phyloP scores from a whole-genome alignment of 768 basidiomycete species.

The Mycena haematopus region DNA sequence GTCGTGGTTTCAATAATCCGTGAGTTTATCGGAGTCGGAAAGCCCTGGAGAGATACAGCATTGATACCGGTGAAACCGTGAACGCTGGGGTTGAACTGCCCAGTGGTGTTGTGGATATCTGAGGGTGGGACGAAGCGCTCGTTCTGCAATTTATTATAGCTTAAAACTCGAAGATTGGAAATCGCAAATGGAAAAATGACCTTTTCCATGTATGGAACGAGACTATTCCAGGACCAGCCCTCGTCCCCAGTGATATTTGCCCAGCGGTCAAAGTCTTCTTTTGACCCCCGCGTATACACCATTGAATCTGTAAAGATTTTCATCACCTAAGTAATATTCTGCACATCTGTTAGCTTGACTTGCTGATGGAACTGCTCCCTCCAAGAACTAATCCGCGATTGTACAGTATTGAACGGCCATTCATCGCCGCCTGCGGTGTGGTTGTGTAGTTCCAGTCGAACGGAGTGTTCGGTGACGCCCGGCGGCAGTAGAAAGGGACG shows the following conservation, averaged over 20 bases:
- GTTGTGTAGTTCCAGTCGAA: no score
- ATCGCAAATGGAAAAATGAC: neutral
- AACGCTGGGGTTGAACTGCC: constrained; percentile 33
- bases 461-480: neutral
- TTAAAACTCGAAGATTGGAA: neutral
- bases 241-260: constrained; percentile 29
- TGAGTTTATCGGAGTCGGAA: constrained; percentile 28
- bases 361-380: neutral
- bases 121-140: constrained; percentile 36
- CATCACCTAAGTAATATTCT: neutral
- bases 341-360: neutral
- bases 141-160: constrained; percentile 27
- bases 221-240: constrained; percentile 33
- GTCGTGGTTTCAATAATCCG: constrained; percentile 33
- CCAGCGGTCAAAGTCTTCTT: constrained; percentile 31
- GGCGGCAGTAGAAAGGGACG: neutral
- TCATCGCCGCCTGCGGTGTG: neutral
- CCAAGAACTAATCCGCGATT: neutral
- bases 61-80: constrained; percentile 36
- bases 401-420: neutral
- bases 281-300: constrained; percentile 29
- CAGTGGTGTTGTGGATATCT: constrained; percentile 38
- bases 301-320: neutral
- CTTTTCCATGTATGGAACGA: constrained; percentile 30
- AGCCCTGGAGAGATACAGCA: constrained; percentile 33